Evolutionary conservation across 164 flowering plant genomes (phyloP).

Genomic region (Umbilicus rupestris): DNA sequence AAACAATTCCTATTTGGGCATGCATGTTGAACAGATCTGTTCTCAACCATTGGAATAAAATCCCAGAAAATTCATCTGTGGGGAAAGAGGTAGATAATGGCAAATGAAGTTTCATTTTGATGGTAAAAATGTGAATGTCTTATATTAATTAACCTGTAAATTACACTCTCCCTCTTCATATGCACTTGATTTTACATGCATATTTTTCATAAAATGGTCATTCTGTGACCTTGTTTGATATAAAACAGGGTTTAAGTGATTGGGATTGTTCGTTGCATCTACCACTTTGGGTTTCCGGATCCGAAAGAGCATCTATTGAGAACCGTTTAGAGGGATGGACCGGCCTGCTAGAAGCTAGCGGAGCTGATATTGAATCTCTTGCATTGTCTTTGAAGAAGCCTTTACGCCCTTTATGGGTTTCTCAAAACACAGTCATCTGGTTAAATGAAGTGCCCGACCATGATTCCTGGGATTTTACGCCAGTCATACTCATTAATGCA

Average conservation of each 20-base stretch:
- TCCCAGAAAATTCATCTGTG: constrained; percentile 1
- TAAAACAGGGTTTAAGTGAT: constrained; percentile 14
- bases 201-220: neutral
- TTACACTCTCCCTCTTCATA: too few species aligned
- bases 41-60: constrained; percentile 20
- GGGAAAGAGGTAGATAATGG: constrained; percentile 16
- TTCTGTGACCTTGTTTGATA: neutral
- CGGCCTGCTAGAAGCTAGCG: constrained; percentile 54
- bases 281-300: constrained; percentile 78
- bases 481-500: constrained; percentile 74
- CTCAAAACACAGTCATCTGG: constrained; percentile 81
- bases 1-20: constrained; percentile 91
- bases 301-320: constrained; percentile 64
- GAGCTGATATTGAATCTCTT: constrained; percentile 73
- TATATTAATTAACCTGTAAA: neutral
- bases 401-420: constrained; percentile 90
- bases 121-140: neutral
- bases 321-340: constrained; percentile 69
- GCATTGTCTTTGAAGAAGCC: constrained; percentile 61
- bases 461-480: constrained; percentile 93
- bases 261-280: constrained; percentile 97
- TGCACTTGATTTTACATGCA: too few species aligned
- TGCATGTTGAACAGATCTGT: constrained; percentile 79
- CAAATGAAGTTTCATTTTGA: neutral
- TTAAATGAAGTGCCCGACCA: constrained; percentile 88